Evolutionary conservation across 495 filamentous ascomycete species (phyloP).

Genomic region (Delitschia confertaspora): DNA sequence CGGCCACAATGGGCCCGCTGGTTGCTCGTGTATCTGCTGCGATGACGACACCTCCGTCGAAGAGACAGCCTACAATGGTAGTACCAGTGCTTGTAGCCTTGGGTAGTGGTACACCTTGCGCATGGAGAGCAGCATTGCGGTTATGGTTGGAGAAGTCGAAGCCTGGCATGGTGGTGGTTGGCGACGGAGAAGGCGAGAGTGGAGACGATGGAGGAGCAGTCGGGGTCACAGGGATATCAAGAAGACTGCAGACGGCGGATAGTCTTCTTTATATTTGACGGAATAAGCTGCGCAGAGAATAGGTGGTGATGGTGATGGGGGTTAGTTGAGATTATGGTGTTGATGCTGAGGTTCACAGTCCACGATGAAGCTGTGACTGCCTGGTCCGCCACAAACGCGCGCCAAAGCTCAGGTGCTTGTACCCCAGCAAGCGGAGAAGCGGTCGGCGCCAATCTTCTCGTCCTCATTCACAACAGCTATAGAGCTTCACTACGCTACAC

Average conservation of each 20-base stretch:
- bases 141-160: conserved; percentile 99
- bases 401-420: not conserved
- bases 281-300: no score
- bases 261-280: no score
- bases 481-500: no score
- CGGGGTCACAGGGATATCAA: not conserved
- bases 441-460: conserved; percentile 26
- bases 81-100: conserved; percentile 99
- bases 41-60: conserved; percentile 92
- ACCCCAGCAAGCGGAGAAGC: conserved; percentile 5
- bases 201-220: not conserved
- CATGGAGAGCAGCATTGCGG: conserved; percentile 91
- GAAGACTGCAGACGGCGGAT: no score
- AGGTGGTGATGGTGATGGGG: no score
- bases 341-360: not conserved
- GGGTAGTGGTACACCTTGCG: conserved; percentile 82
- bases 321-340: not conserved
- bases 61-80: conserved; percentile 97
- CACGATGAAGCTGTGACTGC: conserved; percentile 16
- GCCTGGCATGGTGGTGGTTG: conserved; percentile 61
- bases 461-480: conserved; percentile 18
- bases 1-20: conserved; percentile 93
- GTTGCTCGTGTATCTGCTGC: conserved; percentile 97
- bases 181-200: conserved; percentile 2
- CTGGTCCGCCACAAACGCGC: not conserved